Conservation (phyloP, 139 green algal genomes). For the Closterium sp. region DNA sequence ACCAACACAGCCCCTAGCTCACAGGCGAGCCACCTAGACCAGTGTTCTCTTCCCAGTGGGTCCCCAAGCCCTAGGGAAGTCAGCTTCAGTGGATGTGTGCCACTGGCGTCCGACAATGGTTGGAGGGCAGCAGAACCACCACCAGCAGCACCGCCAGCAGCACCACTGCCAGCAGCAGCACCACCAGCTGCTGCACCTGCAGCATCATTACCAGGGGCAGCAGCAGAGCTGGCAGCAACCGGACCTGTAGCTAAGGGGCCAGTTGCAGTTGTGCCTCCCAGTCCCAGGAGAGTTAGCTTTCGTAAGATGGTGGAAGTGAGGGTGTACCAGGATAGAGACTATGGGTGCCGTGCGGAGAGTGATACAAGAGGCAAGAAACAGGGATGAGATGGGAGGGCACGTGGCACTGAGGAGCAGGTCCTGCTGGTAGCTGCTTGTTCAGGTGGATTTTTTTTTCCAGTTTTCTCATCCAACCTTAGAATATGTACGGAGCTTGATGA, state of each 20-base stretch:
- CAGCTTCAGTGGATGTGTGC: background rate
- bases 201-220: background rate
- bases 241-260: no score
- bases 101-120: background rate
- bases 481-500: no score
- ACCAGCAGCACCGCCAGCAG: no score
- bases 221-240: background rate
- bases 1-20: background rate
- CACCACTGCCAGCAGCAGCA: background rate
- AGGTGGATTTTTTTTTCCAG: no score
- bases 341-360: background rate
- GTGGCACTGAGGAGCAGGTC: no score
- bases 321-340: background rate
- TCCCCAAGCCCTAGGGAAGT: background rate
- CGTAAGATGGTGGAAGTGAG: background rate
- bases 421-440: background rate
- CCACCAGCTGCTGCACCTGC: background rate
- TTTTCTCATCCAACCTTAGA: no score
- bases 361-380: background rate
- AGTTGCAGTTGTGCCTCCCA: background rate
- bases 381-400: background rate
- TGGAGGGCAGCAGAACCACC: background rate
- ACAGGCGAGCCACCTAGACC: no score
- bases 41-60: no score
- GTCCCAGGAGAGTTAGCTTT: background rate